Base-by-base conservation (phyloP, 257 asterid genomes). In the Coffea canephora region DNA sequence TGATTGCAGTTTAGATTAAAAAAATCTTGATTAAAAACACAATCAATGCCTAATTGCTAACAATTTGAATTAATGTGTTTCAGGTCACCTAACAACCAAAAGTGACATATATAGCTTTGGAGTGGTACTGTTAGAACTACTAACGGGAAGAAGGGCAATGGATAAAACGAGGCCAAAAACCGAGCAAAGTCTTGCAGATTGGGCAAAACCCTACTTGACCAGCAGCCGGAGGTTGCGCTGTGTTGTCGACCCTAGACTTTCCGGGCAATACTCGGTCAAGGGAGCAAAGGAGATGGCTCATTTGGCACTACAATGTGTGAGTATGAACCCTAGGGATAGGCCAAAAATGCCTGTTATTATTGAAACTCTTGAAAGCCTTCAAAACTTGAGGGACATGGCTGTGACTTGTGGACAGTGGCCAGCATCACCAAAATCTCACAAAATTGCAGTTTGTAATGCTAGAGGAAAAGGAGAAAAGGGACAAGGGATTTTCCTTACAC, bases 81-180 rank as follows among this genome's bases (percentile, higher is more conserved):
- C 84, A 93, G 98, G 98, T 5, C 98, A 95, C 83, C 88, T 95
- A 65, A 95, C 98, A 0, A 95, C 95, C 4, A 95, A 87, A 39
- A 95, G 98, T 71, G 98, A 95, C 84, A 89, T 95, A 64, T 95
- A 95, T 52, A 93, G 98, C 45, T 95, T 91, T 61, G 98, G 98
- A 78, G 98, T 95, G 45, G 98, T 95, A 75, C 87, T 95, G 11
- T 81, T 91, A 3, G 98, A 95, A 71, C 86, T 93, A 76, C 73
- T 95, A 25, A 93, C 96, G 0, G 98, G 98, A 34, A 75, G 98
- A 85, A 88, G 98, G 78, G 97, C 97, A 45, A 84, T 89, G 91
- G 98, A 95, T 52, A 91, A 91, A 78, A 82, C 82, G 19, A 86
- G 98, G 87, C 74, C 94, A 34, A 91, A 93, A 81, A 81, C 43